These are phyloP conservation scores for Eucalyptus brandiana DNA, from an alignment of 345 rosid genomes.

Conservation along the genomic window DNA sequence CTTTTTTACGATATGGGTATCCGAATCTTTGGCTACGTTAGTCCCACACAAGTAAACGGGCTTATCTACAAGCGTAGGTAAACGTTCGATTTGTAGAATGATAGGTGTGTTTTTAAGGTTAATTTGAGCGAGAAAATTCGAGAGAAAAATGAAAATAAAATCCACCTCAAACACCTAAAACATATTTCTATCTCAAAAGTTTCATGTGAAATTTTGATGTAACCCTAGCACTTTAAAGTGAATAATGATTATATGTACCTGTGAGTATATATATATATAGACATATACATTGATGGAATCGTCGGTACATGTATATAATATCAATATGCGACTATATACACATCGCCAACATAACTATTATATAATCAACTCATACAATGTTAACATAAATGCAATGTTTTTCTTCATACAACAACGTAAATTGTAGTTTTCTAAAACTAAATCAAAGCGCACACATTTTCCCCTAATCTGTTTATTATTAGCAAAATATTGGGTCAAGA, in stretches of 20 bases:
- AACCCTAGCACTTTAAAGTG: not conserved
- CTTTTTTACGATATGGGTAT: not conserved
- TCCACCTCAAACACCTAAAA: not conserved
- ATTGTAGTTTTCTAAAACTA: not conserved
- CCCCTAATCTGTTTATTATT: not conserved
- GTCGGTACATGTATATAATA: not conserved
- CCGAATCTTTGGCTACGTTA: not conserved
- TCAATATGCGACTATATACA: not conserved
- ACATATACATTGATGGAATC: not conserved
- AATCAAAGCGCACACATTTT: not conserved
- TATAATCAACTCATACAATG: not conserved
- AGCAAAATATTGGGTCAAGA: not conserved
- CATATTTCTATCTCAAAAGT: not conserved
- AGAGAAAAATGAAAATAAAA: not conserved
- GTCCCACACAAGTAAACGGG: not conserved
- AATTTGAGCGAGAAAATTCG: not conserved
- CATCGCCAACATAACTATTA: not conserved
- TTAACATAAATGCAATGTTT: not conserved
- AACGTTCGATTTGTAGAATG: not conserved
- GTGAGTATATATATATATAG: no score
- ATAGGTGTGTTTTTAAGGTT: not conserved
- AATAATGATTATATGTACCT: not conserved
- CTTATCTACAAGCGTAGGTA: not conserved
- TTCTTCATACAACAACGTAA: not conserved
- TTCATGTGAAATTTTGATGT: not conserved